Percentiles rank a stretch among this genome's conserved stretches.
Evolutionary conservation across 257 asterid genomes (phyloP).

Genomic region (Nicotiana undulata): DNA sequence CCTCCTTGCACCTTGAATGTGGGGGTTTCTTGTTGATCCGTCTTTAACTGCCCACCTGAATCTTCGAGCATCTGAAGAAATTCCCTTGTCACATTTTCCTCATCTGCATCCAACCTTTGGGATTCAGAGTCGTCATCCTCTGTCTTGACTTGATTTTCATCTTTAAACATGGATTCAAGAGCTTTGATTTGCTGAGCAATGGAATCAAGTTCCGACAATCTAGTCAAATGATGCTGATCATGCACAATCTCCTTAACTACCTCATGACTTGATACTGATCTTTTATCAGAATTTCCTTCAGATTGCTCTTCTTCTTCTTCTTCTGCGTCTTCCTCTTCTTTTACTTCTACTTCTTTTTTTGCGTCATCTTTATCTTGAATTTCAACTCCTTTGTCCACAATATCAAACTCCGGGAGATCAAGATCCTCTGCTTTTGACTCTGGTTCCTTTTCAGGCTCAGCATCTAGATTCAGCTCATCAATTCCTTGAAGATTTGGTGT

Average conservation of each 20-base stretch:
- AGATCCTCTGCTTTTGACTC: slow-evolving; percentile 39
- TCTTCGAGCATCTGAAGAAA: slow-evolving; percentile 79
- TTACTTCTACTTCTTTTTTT: slow-evolving; percentile 24
- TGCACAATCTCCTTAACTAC: slow-evolving; percentile 80
- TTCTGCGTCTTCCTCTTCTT: slow-evolving; percentile 21
- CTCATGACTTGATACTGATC: slow-evolving; percentile 51
- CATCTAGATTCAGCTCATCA: slow-evolving; percentile 80
- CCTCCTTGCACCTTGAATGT: slow-evolving; percentile 14
- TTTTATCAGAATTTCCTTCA: slow-evolving; percentile 48
- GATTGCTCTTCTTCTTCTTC: slow-evolving; percentile 14
- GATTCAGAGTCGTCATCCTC: slow-evolving; percentile 54
- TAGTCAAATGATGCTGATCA: slow-evolving; percentile 44
- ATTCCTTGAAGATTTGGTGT: slow-evolving; percentile 42
- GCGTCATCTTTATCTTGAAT: slow-evolving; percentile 29
- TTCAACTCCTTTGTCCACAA: slow-evolving; percentile 88
- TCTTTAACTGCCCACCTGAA: slow-evolving; percentile 24
- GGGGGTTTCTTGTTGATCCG: slow-evolving; percentile 14
- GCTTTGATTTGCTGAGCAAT: slow-evolving; percentile 88
- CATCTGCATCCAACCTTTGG: slow-evolving; percentile 64
- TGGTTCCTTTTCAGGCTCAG: slow-evolving; percentile 15
- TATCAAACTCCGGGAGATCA: slow-evolving; percentile 75
- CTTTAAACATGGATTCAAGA: slow-evolving; percentile 72
- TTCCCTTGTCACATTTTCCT: slow-evolving; percentile 76
- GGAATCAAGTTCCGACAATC: slow-evolving; percentile 70
- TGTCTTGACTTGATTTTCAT: slow-evolving; percentile 23